Conservation (phyloP, 495 filamentous ascomycete species). For the Lophium mytilinum region DNA sequence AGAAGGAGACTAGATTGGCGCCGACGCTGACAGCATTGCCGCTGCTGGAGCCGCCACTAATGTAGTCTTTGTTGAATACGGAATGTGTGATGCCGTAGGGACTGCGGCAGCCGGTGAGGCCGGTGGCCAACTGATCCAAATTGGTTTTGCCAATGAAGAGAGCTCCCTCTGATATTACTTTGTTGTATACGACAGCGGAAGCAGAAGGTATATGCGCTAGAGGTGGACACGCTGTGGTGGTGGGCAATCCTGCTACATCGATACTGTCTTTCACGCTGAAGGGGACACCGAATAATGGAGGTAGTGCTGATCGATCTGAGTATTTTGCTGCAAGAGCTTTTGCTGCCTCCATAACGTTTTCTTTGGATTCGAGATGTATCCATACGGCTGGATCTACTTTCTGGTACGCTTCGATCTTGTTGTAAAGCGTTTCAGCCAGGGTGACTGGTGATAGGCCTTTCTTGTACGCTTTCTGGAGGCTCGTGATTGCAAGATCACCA, state of each 20-base stretch:
- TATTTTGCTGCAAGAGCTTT: slow-evolving; percentile 38
- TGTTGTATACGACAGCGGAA: slow-evolving; percentile 35
- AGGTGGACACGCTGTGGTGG: slow-evolving; percentile 51
- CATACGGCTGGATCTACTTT: slow-evolving; percentile 45
- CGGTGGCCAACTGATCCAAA: slow-evolving; percentile 61
- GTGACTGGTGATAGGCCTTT: slow-evolving; percentile 39
- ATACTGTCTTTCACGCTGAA: slow-evolving; percentile 61
- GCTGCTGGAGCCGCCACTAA: slow-evolving; percentile 57
- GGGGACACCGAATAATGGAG: slow-evolving; percentile 55
- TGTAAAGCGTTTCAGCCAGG: slow-evolving; percentile 31
- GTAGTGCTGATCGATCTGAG: slow-evolving; percentile 38
- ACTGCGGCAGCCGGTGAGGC: slow-evolving; percentile 48
- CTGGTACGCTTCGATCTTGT: slow-evolving; percentile 35
- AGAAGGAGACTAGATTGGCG: slow-evolving; percentile 51
- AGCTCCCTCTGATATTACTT: slow-evolving; percentile 41
- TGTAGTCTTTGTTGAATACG: slow-evolving; percentile 46
- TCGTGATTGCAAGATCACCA: slow-evolving; percentile 33
- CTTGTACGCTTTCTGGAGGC: slow-evolving; percentile 34
- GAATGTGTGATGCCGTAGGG: slow-evolving; percentile 51
- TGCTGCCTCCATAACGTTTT: slow-evolving; percentile 38
- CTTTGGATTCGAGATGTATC: slow-evolving; percentile 41
- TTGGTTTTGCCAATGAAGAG: slow-evolving; percentile 61
- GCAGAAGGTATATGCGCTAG: slow-evolving; percentile 43
- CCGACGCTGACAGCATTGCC: slow-evolving; percentile 52
- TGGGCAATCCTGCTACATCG: slow-evolving; percentile 48